These are phyloP conservation scores for Taiozyma sp. DNA, from an alignment of 1,139 yeast species.

Conservation along the genomic window DNA sequence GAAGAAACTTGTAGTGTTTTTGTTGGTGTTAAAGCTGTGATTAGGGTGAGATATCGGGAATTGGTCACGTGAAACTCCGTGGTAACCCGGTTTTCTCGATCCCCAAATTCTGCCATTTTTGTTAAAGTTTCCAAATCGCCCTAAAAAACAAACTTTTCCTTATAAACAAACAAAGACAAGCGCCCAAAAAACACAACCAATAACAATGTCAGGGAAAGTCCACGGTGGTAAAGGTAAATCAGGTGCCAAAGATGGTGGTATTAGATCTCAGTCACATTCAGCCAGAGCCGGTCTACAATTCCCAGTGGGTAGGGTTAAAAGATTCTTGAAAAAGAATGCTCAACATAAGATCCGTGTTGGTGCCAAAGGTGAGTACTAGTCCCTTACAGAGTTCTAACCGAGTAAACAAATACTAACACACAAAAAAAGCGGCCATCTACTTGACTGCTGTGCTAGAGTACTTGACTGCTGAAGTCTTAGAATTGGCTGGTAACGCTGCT, in stretches of 20 bases:
- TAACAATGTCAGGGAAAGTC: constrained; percentile 85
- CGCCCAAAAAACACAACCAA: neutral
- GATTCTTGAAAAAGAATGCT: constrained; percentile 87
- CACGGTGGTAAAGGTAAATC: constrained; percentile 97
- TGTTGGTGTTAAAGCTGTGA: too few species aligned
- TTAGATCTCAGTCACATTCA: constrained; percentile 81
- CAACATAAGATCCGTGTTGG: constrained; percentile 96
- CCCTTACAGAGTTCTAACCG: neutral
- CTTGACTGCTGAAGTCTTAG: constrained; percentile 96
- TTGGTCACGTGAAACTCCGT: neutral
- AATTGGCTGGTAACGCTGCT: constrained; percentile 98
- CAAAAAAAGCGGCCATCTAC: constrained; percentile 70
- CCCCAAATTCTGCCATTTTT: neutral
- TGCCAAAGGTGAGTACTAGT: constrained; percentile 46
- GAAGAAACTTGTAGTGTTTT: too few species aligned
- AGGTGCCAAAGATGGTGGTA: constrained; percentile 59
- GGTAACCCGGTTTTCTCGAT: neutral
- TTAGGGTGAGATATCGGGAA: too few species aligned
- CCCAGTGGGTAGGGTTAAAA: constrained; percentile 98
- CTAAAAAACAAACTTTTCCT: neutral
- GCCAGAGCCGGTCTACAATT: constrained; percentile 97
- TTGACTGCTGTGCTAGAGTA: constrained; percentile 96
- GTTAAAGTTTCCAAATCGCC: neutral
- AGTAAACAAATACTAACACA: neutral
- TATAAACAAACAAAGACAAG: neutral